Evolutionary conservation across 306 rosid genomes (phyloP).

Genomic region (Vigna mungo): DNA sequence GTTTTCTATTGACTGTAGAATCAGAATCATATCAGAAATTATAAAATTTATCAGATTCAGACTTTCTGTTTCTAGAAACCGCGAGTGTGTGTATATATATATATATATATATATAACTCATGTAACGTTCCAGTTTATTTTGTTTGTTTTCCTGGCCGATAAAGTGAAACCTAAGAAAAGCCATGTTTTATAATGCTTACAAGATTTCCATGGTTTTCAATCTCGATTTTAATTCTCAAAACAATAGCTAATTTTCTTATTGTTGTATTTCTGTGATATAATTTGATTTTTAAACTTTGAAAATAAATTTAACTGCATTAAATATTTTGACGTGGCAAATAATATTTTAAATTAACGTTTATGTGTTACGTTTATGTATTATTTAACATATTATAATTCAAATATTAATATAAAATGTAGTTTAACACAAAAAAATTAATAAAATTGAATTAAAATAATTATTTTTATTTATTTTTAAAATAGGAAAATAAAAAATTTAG

Average conservation of each 20-base stretch:
- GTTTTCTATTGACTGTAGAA: not conserved
- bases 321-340: no score
- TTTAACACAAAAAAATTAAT: no score
- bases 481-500: no score
- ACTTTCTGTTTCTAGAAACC: constrained; percentile 1
- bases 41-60: not conserved
- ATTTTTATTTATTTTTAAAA: no score
- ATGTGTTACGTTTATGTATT: no score
- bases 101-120: not conserved
- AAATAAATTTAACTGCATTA: no score
- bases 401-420: no score
- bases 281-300: not conserved
- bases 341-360: no score
- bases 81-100: no score
- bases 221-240: not conserved
- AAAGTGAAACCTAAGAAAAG: constrained; percentile 8
- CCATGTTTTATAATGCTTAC: constrained; percentile 25
- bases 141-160: constrained; percentile 34
- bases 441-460: no score
- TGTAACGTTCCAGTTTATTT: constrained; percentile 13
- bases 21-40: not conserved
- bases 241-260: not conserved
- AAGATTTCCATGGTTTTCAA: constrained; percentile 17
- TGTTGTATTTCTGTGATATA: no score
- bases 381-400: no score